A percentile compares a stretch with the other conserved stretches of the same genome.
phyloP scores from a whole-genome alignment of 805 yeast species.

The Ogataea ganodermae region DNA sequence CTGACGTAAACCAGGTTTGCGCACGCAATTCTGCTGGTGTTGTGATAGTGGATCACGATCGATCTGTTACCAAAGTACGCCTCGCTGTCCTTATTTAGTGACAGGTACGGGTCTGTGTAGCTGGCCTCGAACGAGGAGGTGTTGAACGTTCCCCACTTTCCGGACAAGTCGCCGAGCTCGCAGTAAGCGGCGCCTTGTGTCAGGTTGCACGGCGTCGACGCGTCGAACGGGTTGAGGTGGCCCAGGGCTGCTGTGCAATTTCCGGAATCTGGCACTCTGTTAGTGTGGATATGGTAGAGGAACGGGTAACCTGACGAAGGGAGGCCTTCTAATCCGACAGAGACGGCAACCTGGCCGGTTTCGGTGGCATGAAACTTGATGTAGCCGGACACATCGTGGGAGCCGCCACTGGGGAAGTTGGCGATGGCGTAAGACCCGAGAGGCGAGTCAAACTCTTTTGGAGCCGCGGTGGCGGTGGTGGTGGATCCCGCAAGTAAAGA shows the following conservation, averaged over 20 bases:
- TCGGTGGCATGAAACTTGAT: conserved; percentile 8
- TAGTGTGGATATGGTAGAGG: conserved; percentile 46
- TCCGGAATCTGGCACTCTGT: conserved; percentile 38
- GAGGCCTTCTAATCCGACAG: conserved; percentile 46
- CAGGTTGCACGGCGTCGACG: conserved; percentile 39
- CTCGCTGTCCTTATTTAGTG: conserved; percentile 40
- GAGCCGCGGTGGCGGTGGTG: conserved; percentile 7
- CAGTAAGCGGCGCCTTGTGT: conserved; percentile 39
- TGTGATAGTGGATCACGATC: conserved; percentile 50
- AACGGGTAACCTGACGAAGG: conserved; percentile 48
- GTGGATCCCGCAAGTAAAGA: conserved; percentile 1
- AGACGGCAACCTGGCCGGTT: conserved; percentile 37
- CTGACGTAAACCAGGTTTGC: conserved; percentile 42
- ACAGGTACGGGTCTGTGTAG: conserved; percentile 44
- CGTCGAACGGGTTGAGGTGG: conserved; percentile 46
- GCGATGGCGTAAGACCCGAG: conserved; percentile 48
- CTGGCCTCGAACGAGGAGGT: conserved; percentile 43
- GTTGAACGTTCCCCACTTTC: conserved; percentile 49
- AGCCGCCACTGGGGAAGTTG: conserved; percentile 45
- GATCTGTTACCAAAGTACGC: conserved; percentile 47
- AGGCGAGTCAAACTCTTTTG: conserved; percentile 9
- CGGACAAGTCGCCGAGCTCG: conserved; percentile 51
- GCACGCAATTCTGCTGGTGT: conserved; percentile 55
- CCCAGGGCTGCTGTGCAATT: conserved; percentile 44
- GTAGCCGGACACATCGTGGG: conserved; percentile 12